Conservation (phyloP, 176 grass and related monocot species). For the Lolium rigidum region DNA sequence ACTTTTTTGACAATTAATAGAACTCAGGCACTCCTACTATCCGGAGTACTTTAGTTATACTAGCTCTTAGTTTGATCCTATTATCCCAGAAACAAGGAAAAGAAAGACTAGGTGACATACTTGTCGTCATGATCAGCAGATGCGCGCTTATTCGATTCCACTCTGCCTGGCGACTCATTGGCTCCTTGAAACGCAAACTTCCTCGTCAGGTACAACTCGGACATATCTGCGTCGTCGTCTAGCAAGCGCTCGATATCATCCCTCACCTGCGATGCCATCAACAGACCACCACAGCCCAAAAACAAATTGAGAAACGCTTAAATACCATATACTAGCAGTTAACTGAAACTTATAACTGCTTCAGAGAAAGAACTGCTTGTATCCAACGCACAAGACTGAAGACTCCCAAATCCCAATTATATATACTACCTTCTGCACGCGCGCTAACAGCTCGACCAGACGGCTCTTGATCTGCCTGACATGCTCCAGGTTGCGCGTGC, state of each 20-base stretch:
- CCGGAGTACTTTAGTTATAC: neutral
- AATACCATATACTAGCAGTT: neutral
- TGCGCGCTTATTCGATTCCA: conserved; percentile 41
- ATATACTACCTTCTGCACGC: conserved; percentile 70
- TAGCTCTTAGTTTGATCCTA: conserved; percentile 1
- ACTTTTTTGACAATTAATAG: too few species aligned
- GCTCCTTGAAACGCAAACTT: conserved; percentile 52
- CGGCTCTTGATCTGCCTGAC: conserved; percentile 85
- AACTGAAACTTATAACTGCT: neutral
- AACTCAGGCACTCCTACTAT: too few species aligned
- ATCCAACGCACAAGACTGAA: neutral
- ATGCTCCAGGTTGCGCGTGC: conserved; percentile 78
- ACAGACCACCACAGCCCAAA: neutral
- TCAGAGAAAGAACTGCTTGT: neutral
- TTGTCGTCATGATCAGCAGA: conserved; percentile 25
- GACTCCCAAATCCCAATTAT: neutral
- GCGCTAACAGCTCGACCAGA: conserved; percentile 64
- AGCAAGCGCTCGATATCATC: conserved; percentile 76
- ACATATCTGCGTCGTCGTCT: conserved; percentile 67
- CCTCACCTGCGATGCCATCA: conserved; percentile 49
- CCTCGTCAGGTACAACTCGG: conserved; percentile 65
- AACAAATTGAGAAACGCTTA: conserved; percentile 7
- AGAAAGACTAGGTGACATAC: conserved; percentile 20
- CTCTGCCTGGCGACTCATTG: conserved; percentile 27
- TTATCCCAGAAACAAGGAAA: neutral